Conservation (phyloP, 75 land plant genomes). For the Selaginella tamariscina region DNA sequence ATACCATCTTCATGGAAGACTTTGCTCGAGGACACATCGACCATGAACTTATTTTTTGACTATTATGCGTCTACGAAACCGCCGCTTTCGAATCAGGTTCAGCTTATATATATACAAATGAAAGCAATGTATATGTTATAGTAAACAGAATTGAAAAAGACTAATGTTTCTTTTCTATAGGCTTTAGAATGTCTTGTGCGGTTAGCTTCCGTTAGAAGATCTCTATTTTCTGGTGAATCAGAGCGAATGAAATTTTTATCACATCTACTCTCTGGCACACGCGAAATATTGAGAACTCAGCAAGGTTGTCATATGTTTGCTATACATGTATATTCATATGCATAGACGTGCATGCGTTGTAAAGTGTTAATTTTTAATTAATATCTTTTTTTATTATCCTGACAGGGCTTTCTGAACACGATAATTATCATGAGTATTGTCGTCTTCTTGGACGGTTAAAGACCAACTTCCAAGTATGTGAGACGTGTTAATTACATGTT, state of each 20-base stretch:
- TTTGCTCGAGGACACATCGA: constrained; percentile 66
- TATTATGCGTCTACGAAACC: constrained; percentile 62
- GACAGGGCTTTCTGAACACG: constrained; percentile 84
- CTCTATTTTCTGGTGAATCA: constrained; percentile 77
- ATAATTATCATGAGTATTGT: constrained; percentile 92
- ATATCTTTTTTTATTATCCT: background rate
- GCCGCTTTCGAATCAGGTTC: constrained; percentile 80
- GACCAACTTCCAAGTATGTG: constrained; percentile 83
- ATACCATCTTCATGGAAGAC: constrained; percentile 77
- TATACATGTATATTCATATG: background rate
- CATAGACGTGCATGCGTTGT: background rate
- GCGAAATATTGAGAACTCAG: constrained; percentile 81
- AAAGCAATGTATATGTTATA: background rate
- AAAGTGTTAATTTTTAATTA: background rate
- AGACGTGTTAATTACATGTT: too few relatives aligned
- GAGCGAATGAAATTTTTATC: constrained; percentile 65
- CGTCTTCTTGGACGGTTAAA: constrained; percentile 89
- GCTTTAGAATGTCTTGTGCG: constrained; percentile 85
- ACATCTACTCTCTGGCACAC: constrained; percentile 79
- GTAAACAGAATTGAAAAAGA: background rate
- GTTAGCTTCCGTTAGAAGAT: constrained; percentile 78
- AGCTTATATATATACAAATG: background rate
- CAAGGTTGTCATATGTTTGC: constrained; percentile 39
- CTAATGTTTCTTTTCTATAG: constrained; percentile 20
- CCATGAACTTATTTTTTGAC: constrained; percentile 84